These are phyloP conservation scores for Kitagawia praeruptora DNA, from an alignment of 129 eudicot genomes.

Conservation along the genomic window DNA sequence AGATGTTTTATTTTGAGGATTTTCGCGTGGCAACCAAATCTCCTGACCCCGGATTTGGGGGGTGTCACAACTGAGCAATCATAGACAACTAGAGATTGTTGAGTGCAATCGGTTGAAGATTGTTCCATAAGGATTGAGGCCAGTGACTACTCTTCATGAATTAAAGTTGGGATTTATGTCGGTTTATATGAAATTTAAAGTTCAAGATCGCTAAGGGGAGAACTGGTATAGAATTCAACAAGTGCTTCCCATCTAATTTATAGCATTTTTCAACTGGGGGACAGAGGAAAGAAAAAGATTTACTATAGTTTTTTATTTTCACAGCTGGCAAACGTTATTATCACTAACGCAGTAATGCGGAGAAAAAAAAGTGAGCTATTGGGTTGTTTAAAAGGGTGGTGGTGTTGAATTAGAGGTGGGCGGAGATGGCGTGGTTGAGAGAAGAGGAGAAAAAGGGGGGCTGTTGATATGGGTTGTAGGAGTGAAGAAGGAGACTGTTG, in stretches of 20 bases:
- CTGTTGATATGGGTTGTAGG: no score
- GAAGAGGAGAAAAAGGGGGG: no score
- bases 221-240: constrained; percentile 14
- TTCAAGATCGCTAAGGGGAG: constrained; percentile 11
- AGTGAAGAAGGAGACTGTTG: no score
- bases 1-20: no score
- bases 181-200: background rate
- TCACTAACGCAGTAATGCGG: no score
- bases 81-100: constrained; percentile 13
- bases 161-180: constrained; percentile 14
- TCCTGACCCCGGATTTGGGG: no score
- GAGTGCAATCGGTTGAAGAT: constrained; percentile 12
- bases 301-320: background rate
- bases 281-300: background rate
- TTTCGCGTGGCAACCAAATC: no score
- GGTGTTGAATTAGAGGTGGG: no score
- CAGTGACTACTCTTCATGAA: constrained; percentile 12
- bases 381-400: no score
- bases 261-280: background rate
- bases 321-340: background rate
- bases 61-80: background rate
- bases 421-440: no score
- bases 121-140: constrained; percentile 16
- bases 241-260: constrained; percentile 8
- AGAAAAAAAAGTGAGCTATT: no score